Evolutionary conservation across 257 asterid genomes (phyloP).

Genomic region (Solanum appendiculatum): DNA sequence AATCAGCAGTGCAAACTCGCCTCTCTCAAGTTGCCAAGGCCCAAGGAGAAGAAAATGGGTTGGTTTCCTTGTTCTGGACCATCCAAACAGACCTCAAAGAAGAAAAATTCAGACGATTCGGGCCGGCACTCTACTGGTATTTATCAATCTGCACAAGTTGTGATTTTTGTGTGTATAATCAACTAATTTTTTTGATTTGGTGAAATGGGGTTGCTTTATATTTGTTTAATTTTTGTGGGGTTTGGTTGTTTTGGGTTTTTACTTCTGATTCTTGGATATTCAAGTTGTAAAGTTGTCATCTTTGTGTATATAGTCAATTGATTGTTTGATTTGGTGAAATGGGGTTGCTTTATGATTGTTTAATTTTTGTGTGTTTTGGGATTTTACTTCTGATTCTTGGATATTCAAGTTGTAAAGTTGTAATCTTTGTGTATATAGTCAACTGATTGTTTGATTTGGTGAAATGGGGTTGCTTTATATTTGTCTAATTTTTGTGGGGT

Average conservation of each 20-base stretch:
- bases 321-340: background rate
- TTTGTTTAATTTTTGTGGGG: background rate
- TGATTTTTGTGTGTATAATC: background rate
- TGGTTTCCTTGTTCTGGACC: slow-evolving; percentile 72
- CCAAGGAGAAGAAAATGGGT: slow-evolving; percentile 31
- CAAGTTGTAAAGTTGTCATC: background rate
- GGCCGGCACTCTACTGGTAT: slow-evolving; percentile 34
- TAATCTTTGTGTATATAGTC: background rate
- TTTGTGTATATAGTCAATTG: background rate
- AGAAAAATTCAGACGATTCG: slow-evolving; percentile 23
- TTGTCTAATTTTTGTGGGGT: background rate
- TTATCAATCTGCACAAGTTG: background rate
- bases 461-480: background rate
- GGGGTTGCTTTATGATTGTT: background rate
- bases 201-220: background rate
- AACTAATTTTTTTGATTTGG: background rate
- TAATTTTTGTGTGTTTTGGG: background rate
- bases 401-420: background rate
- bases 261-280: background rate
- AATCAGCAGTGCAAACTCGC: background rate
- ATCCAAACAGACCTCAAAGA: slow-evolving; percentile 29
- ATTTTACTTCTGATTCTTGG: background rate
- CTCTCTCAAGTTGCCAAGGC: background rate
- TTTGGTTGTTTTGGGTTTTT: background rate
- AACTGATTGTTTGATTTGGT: background rate